Conservation (phyloP, 768 basidiomycete genomes). For the Tubosaeta sp. region DNA sequence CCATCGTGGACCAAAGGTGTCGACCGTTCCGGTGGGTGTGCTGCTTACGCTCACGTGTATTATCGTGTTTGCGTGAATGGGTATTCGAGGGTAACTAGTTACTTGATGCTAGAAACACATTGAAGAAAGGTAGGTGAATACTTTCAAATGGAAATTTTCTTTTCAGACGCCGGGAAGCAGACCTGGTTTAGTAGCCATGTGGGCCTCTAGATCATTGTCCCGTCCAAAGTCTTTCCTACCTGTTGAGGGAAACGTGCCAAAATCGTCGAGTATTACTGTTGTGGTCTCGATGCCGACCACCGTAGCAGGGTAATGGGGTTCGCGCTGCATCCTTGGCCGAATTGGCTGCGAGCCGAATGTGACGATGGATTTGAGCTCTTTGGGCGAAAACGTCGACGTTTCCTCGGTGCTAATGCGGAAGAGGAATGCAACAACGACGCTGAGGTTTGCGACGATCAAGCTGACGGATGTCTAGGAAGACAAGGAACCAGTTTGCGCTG, state of each 20-base stretch:
- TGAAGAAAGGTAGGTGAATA: not conserved
- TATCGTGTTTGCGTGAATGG: not conserved
- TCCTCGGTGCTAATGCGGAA: slow-evolving; percentile 6
- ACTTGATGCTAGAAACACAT: not conserved
- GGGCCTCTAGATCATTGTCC: not conserved
- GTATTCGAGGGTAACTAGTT: not conserved
- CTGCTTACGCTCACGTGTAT: not conserved
- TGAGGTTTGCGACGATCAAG: slow-evolving; percentile 6
- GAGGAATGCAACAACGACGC: slow-evolving; percentile 3
- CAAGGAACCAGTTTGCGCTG: not conserved
- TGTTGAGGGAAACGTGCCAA: not conserved
- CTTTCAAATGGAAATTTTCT: not conserved
- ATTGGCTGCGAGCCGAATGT: slow-evolving; percentile 1
- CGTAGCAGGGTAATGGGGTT: not conserved
- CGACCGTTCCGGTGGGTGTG: not conserved
- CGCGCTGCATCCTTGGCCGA: not conserved
- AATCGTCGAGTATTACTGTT: not conserved
- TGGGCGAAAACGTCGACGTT: not conserved
- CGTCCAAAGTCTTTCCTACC: not conserved
- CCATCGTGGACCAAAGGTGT: not conserved
- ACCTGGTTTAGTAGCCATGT: not conserved
- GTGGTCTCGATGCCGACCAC: not conserved
- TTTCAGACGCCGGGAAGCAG: not conserved
- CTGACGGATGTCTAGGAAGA: not conserved
- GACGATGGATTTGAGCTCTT: not conserved